Evolutionary conservation across 192 early-diverging fungal species (phyloP).

Genomic region (Gaertneriomyces sp.): DNA sequence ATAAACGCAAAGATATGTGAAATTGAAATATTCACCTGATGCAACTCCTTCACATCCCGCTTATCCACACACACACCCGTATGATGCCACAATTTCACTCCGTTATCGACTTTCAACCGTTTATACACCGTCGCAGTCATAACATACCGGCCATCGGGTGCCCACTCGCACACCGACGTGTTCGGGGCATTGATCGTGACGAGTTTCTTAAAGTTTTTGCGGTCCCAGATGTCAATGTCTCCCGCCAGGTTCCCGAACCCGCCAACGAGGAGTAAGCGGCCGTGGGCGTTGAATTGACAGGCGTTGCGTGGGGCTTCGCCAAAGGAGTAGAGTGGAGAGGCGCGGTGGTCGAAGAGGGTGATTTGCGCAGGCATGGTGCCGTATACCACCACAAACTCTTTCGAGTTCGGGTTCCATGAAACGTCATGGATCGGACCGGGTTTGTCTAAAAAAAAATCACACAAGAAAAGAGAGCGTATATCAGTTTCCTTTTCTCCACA

Average conservation of each 20-base stretch:
- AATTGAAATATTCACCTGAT: constrained; percentile 57
- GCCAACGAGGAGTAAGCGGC: constrained; percentile 81
- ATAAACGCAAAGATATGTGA: not conserved
- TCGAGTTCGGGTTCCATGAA: constrained; percentile 89
- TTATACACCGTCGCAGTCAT: constrained; percentile 90
- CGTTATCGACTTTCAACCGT: constrained; percentile 95
- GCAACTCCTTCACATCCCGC: constrained; percentile 80
- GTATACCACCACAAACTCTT: constrained; percentile 95
- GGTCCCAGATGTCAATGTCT: constrained; percentile 91
- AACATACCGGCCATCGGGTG: constrained; percentile 87
- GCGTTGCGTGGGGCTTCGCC: constrained; percentile 84
- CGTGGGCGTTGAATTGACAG: constrained; percentile 85
- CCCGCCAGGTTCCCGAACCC: constrained; percentile 97
- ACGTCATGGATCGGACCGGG: constrained; percentile 96
- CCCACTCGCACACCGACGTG: constrained; percentile 85
- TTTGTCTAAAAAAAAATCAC: constrained; percentile 43
- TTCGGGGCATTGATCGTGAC: constrained; percentile 76
- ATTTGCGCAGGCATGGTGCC: constrained; percentile 91
- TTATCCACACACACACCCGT: constrained; percentile 76
- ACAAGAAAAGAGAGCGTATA: constrained; percentile 5
- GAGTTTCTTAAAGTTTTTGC: constrained; percentile 78
- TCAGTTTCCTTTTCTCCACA: not conserved
- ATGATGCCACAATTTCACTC: constrained; percentile 95
- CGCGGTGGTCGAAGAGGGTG: constrained; percentile 89
- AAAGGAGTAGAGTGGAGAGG: constrained; percentile 78